A percentile compares a stretch with the other conserved stretches of the same genome.
Conservation (phyloP, 1,284 basidiomycete genomes). For the Apiotrichum akiyoshidainum region DNA sequence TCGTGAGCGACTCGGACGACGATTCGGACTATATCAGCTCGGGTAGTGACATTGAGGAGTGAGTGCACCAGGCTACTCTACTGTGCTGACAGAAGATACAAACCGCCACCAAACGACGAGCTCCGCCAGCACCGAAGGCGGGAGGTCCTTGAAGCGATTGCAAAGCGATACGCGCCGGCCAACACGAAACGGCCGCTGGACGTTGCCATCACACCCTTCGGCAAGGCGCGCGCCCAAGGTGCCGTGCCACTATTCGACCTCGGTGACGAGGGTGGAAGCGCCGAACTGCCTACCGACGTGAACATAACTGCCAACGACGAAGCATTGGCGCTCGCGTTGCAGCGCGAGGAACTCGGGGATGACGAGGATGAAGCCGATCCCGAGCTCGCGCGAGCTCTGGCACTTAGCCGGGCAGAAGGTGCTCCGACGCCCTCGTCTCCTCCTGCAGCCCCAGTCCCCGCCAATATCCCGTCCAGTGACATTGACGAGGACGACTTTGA, state of each 20-base stretch:
- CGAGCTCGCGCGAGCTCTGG: slow-evolving; percentile 37
- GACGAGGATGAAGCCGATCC: slow-evolving; percentile 43
- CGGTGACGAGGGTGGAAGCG: slow-evolving; percentile 47
- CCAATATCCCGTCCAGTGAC: slow-evolving; percentile 3
- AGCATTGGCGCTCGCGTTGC: slow-evolving; percentile 45
- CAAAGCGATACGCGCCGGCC: slow-evolving; percentile 57
- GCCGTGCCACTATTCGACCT: slow-evolving; percentile 59
- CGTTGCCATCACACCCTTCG: slow-evolving; percentile 37
- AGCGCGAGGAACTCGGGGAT: slow-evolving; percentile 46
- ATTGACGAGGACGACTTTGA: slow-evolving; percentile 32
- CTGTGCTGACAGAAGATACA: slow-evolving; percentile 6
- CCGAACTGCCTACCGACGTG: too few relatives aligned
- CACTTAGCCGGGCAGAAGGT: slow-evolving; percentile 14
- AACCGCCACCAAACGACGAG: slow-evolving; percentile 59
- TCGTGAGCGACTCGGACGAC: slow-evolving; percentile 37
- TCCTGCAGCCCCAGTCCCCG: background rate
- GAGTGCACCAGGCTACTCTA: background rate
- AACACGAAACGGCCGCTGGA: slow-evolving; percentile 33
- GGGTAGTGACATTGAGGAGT: slow-evolving; percentile 13
- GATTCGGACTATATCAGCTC: slow-evolving; percentile 17
- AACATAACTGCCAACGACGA: slow-evolving; percentile 41
- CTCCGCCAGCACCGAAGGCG: slow-evolving; percentile 64
- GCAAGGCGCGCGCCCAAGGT: slow-evolving; percentile 24
- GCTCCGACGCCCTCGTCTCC: background rate
- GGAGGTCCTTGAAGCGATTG: slow-evolving; percentile 65